A percentile compares a stretch with the other conserved stretches of the same genome.
Conservation (phyloP, 2,329 filamentous ascomycete genomes). For the Ilyonectria destructans region DNA sequence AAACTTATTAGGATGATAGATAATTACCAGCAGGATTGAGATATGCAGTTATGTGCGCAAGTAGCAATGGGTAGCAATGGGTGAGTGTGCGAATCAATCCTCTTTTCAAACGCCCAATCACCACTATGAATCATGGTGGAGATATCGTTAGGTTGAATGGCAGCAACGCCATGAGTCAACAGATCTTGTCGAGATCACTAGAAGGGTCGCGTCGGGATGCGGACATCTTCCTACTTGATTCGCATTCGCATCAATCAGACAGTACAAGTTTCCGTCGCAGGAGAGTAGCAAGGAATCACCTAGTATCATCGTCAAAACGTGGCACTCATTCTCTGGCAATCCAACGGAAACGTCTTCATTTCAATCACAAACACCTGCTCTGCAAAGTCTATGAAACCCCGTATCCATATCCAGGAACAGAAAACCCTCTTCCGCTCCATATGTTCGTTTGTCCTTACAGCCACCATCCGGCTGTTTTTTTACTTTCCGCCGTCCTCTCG, state of each 20-base stretch:
- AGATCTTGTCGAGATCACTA: no score
- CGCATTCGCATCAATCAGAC: background rate
- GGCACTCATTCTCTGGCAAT: background rate
- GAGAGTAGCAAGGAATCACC: background rate
- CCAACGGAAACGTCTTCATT: conserved; percentile 1
- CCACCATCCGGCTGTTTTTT: conserved; percentile 20
- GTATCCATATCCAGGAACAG: conserved; percentile 4
- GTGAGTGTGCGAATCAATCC: no score
- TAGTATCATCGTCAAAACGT: background rate
- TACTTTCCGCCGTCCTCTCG: conserved; percentile 12
- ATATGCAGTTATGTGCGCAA: no score
- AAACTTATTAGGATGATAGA: no score
- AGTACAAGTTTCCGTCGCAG: background rate
- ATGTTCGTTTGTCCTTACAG: conserved; percentile 17
- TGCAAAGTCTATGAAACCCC: conserved; percentile 22
- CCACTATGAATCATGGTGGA: no score
- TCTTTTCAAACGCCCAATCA: no score
- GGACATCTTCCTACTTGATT: no score
- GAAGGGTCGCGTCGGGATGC: no score
- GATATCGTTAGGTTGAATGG: no score
- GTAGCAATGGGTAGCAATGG: no score
- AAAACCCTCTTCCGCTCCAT: conserved; percentile 12
- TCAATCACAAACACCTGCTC: conserved; percentile 16
- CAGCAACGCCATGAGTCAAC: no score
- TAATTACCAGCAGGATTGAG: no score